A percentile compares a stretch with the other conserved stretches of the same genome.
These are phyloP conservation scores for Boletellus deceptivus DNA, from an alignment of 1,284 basidiomycete genomes.

Conservation along the genomic window DNA sequence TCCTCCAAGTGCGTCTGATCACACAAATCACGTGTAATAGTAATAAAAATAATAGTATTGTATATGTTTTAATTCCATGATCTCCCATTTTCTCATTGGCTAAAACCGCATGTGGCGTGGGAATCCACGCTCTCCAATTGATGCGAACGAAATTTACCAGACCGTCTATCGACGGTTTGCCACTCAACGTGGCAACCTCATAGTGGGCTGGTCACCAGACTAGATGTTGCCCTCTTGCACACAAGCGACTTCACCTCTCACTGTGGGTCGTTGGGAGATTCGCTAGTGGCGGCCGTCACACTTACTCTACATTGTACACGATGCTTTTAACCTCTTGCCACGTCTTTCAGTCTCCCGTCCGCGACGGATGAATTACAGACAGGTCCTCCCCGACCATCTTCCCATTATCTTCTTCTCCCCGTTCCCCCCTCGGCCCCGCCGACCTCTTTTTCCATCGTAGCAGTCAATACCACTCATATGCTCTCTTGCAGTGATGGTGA, in stretches of 20 bases:
- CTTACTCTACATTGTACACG: constrained; percentile 10
- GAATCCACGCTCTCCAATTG: too few species aligned
- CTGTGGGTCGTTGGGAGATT: background rate
- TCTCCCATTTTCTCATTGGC: too few species aligned
- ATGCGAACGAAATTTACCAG: too few species aligned
- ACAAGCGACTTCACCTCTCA: background rate
- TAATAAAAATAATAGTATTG: too few species aligned
- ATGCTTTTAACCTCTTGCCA: constrained; percentile 38
- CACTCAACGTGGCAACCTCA: too few species aligned
- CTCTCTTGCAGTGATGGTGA: constrained; percentile 61
- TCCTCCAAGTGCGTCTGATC: too few species aligned
- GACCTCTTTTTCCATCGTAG: constrained; percentile 57
- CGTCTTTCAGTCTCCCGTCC: constrained; percentile 72
- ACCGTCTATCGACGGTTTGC: too few species aligned
- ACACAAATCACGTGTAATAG: too few species aligned
- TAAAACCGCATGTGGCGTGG: too few species aligned
- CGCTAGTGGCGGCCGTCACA: background rate
- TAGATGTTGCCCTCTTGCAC: background rate
- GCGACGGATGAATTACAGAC: constrained; percentile 64
- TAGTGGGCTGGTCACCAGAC: too few species aligned
- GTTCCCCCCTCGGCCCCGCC: constrained; percentile 33
- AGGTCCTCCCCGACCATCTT: constrained; percentile 50
- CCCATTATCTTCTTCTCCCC: constrained; percentile 26
- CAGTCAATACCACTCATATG: constrained; percentile 79
- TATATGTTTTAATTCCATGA: too few species aligned